Base-by-base conservation (phyloP, 2,329 filamentous ascomycete genomes). In the Orbilia blumenaviensis region DNA sequence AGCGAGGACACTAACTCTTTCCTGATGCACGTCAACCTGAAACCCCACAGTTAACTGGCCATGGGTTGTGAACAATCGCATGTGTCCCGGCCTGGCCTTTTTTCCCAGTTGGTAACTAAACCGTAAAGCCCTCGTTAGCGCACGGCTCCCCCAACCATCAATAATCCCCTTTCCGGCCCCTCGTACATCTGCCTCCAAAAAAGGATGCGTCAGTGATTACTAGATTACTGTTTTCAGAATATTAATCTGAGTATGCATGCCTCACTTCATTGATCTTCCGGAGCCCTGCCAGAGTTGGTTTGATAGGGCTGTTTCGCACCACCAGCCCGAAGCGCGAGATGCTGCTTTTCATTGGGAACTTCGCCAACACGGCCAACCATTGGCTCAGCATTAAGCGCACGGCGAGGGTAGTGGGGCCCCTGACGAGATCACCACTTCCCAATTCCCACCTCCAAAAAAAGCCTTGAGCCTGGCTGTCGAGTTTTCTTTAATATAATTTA, bases 11-110 rank as follows among this genome's bases (percentile, higher is more conserved):
- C 52, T 38, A 56, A 56, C 52, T 6, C 23, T 48, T 71, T 56
- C 34, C 56, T 68, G 71, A 68, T 63, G 46, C 71, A 67, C 58
- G 71, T 75, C 63, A 75, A 75, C 48, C 48, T 75, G 71, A 75
- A 75, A 75, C 69, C 46, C 48, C 46, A 41, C 42, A 63, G 3
- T 38, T 56, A 32, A 54, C 61, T 38, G 27, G 27, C 25, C 9
- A 44, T n/a, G n/a, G n/a, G n/a, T n/a, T n/a, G n/a, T n/a, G n/a
- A n/a, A n/a, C n/a, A 42, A 48, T 48, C 46, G 34, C 32, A 64
- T 52, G 32, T n/a, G n/a, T n/a, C n/a, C n/a, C n/a, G n/a, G n/a
- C 46, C 21, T 42, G 23, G 18, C 48, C 34, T 61, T n/a, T 25
- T 44, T 60, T 50, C 42, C 60, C n/a, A 50, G 60, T 54, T 66